Evolutionary conservation across 352 stramenopile genomes (phyloP).

Genomic region (Phytophthora podocarpi): DNA sequence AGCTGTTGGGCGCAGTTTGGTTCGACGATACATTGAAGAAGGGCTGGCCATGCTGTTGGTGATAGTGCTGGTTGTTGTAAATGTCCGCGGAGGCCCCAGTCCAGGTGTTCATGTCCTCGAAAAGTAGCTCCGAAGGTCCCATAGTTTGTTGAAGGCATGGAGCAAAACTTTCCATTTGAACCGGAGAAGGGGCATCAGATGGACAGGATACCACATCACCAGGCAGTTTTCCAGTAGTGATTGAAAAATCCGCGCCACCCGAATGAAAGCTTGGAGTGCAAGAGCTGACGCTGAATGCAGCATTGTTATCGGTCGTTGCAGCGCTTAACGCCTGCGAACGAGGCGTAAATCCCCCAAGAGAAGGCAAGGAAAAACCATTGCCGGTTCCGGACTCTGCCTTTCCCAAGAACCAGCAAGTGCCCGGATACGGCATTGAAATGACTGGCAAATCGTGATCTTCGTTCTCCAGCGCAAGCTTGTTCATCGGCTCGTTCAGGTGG

Average conservation of each 20-base stretch:
- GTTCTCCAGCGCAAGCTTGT: constrained; percentile 29
- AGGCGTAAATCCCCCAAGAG: constrained; percentile 27
- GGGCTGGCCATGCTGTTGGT: constrained; percentile 24
- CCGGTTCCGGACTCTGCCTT: constrained; percentile 8
- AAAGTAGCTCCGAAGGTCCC: constrained; percentile 46
- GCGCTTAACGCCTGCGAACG: constrained; percentile 10
- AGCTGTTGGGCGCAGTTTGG: constrained; percentile 1
- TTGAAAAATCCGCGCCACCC: constrained; percentile 5
- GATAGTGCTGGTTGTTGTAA: constrained; percentile 32
- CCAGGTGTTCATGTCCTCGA: constrained; percentile 42
- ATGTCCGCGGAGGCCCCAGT: constrained; percentile 9
- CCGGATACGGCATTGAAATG: constrained; percentile 39
- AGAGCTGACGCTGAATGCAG: constrained; percentile 11
- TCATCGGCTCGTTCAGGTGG: constrained; percentile 39
- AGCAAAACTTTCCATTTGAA: constrained; percentile 52
- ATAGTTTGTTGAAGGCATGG: constrained; percentile 36
- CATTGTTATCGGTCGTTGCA: constrained; percentile 12
- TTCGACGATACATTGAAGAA: constrained; percentile 28
- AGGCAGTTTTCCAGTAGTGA: constrained; percentile 17
- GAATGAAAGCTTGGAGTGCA: constrained; percentile 28
- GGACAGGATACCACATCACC: constrained; percentile 16
- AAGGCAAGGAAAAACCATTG: constrained; percentile 26
- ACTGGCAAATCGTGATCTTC: constrained; percentile 36
- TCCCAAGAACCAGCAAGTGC: constrained; percentile 38
- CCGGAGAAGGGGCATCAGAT: constrained; percentile 28